Evolutionary conservation across 1,139 yeast genomes (phyloP).

Genomic region (Saccharomyces hybrid): DNA sequence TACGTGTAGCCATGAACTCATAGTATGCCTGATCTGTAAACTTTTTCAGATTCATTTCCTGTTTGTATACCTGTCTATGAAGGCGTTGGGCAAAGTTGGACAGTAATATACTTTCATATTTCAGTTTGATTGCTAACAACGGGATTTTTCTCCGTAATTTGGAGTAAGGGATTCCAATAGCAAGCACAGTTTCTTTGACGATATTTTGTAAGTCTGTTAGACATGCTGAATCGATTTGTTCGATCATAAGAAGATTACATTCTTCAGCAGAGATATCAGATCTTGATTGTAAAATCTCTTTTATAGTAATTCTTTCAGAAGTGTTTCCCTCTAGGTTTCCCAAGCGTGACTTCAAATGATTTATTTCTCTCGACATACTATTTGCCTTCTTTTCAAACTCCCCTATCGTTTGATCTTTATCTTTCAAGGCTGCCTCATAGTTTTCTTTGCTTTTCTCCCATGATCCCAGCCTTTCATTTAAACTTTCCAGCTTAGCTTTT

Average conservation of each 20-base stretch:
- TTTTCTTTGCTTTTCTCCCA: background rate
- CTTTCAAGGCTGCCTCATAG: background rate
- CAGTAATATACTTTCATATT: conserved; percentile 27
- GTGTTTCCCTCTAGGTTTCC: background rate
- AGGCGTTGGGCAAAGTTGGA: conserved; percentile 28
- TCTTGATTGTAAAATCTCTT: background rate
- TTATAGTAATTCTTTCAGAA: background rate
- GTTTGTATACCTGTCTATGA: conserved; percentile 23
- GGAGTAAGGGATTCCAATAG: conserved; percentile 29
- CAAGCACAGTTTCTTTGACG: conserved; percentile 27
- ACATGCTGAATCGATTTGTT: background rate
- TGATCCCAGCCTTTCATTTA: background rate
- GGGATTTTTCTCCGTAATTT: conserved; percentile 27
- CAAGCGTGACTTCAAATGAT: background rate
- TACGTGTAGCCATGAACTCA: conserved; percentile 16
- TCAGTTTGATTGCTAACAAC: conserved; percentile 24
- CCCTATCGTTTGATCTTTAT: background rate
- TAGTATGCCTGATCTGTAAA: conserved; percentile 20
- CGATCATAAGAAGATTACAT: background rate
- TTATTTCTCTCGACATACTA: background rate
- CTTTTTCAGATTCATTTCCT: conserved; percentile 21
- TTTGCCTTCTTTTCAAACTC: background rate
- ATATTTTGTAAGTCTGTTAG: conserved; percentile 25
- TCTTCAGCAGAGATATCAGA: background rate
- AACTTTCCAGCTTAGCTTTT: background rate